Base-by-base conservation (phyloP, 805 yeast species). In the Barnettozyma pratensis region DNA sequence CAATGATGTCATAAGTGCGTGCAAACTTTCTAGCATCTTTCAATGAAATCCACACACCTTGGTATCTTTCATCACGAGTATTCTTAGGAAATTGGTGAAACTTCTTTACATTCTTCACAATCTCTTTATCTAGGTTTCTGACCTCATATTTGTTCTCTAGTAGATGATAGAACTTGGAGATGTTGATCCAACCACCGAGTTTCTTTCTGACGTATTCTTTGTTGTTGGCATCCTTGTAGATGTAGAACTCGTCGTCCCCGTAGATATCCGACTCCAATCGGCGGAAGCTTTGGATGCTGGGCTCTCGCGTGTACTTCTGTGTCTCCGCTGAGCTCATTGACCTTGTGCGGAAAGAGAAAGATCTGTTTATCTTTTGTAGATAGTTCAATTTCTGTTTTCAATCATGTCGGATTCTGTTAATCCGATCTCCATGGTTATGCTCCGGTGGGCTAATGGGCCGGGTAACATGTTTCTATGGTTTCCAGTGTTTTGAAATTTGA, bases 21-120 rank as follows among this genome's bases (percentile, higher is more conserved):
- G 66, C 63, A 37, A 63, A 48, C 7, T 26, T 37, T 37, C 61
- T 47, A 1, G 67, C 67, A 2, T 39, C 41, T 14, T 53, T 50
- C n/a, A 60, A 30, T 5, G 61, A 45, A 0, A 52, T 47, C 65
- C 66, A 63, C 3, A 43, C 9, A 8, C 67, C 67, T 4, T 46
- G 39, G 38, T 36, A 50, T 2, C 47, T 25, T 32, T 29, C 36
- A 10, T 14, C 25, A 37, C 7, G 38, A 40, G 11, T 37, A 10
- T 19, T 19, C 4, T 35, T 34, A 27, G 12, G 34, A 14, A 19
- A 32, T 32, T 25, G 31, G 45, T 27, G 12, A 37, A 19, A 27
- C 35, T 7, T 42, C 44, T 27, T 47, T 11, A 27, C 12, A 7
- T 27, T 14, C 19, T 37, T 29, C 5, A 37, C 27, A 11, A 12